These are phyloP conservation scores for Rosa rugosa DNA, from an alignment of 306 rosid species.

Conservation along the genomic window DNA sequence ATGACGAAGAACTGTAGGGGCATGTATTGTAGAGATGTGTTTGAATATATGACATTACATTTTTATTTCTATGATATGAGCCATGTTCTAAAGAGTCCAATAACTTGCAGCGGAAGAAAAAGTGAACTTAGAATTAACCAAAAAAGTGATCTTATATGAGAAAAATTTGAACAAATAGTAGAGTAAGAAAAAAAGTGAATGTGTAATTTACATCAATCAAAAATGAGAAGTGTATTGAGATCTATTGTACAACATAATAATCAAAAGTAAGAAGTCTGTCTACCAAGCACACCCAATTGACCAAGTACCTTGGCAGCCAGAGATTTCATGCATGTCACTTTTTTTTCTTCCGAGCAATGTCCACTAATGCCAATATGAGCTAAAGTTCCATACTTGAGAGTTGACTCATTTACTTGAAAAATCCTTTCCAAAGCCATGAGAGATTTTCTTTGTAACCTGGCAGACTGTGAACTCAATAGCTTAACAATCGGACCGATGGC, in stretches of 20 bases:
- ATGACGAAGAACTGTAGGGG: neutral
- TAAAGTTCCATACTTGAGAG: constrained; percentile 30
- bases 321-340: constrained; percentile 42
- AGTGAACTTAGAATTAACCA: neutral
- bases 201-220: neutral
- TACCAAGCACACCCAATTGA: constrained; percentile 52
- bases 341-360: constrained; percentile 51
- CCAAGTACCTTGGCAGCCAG: constrained; percentile 60
- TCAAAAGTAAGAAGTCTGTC: constrained; percentile 61
- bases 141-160: neutral
- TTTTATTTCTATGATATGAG: neutral
- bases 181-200: neutral
- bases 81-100: no score
- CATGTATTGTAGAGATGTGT: neutral
- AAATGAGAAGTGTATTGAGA: neutral
- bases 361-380: constrained; percentile 58
- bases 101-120: neutral
- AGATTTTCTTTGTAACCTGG: constrained; percentile 45
- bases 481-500: constrained; percentile 46
- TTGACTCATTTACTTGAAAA: constrained; percentile 48
- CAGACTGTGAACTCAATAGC: constrained; percentile 31
- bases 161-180: neutral
- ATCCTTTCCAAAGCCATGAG: constrained; percentile 47
- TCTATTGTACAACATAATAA: neutral
- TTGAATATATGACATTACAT: neutral